Evolutionary conservation across 2,329 filamentous ascomycete genomes (phyloP).

Genomic region (Phoma herbarum): DNA sequence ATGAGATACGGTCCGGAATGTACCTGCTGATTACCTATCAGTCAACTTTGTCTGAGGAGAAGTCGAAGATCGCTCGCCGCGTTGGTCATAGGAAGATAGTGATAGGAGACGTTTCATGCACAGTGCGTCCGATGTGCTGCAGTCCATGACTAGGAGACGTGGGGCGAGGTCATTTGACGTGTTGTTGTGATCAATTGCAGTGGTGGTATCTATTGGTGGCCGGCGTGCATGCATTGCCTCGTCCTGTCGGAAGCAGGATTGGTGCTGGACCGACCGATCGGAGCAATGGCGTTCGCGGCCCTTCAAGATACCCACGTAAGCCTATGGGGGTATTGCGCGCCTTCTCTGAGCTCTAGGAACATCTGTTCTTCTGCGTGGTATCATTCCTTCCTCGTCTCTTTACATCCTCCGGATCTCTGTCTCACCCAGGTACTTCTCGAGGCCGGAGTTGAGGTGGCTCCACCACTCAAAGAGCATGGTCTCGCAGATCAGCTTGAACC

Average conservation of each 20-base stretch:
- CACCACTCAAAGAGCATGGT: conserved; percentile 99
- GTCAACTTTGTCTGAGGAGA: conserved; percentile 3
- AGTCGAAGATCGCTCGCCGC: conserved; percentile 23
- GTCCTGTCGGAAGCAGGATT: conserved; percentile 30
- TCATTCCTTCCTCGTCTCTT: conserved; percentile 13
- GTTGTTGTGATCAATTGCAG: conserved; percentile 31
- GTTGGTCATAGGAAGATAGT: conserved; percentile 27
- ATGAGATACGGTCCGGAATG: conserved; percentile 10
- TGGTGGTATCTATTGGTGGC: conserved; percentile 41
- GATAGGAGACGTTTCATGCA: conserved; percentile 34
- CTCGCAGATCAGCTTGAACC: conserved; percentile 99
- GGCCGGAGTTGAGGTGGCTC: conserved; percentile 79
- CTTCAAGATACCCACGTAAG: conserved; percentile 17
- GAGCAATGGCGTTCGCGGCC: conserved; percentile 14
- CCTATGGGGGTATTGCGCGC: conserved; percentile 18
- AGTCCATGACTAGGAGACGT: conserved; percentile 35
- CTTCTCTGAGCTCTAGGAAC: conserved; percentile 75
- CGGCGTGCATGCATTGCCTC: conserved; percentile 35
- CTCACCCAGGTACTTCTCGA: conserved; percentile 88
- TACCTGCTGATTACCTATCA: conserved; percentile 20
- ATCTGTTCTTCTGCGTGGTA: conserved; percentile 70
- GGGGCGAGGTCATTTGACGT: conserved; percentile 37
- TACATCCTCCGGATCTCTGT: conserved; percentile 86
- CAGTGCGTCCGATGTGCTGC: conserved; percentile 18
- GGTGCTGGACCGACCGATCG: conserved; percentile 27